Evolutionary conservation across 2,329 filamentous ascomycete species (phyloP).

Genomic region (Fusarium phyllophilum): DNA sequence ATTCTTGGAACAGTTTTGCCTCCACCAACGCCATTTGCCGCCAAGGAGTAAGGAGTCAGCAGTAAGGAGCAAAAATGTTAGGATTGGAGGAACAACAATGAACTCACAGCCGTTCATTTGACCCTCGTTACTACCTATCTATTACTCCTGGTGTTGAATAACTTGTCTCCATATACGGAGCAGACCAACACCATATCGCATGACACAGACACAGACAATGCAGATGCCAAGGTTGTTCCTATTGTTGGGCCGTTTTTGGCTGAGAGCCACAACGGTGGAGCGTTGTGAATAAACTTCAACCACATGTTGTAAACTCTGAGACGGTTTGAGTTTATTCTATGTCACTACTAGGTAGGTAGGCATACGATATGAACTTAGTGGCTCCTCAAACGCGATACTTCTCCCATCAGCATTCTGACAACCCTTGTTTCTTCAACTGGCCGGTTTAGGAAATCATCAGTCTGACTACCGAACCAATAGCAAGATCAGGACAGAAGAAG

Average conservation of each 20-base stretch:
- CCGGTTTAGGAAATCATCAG: background rate
- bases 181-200: background rate
- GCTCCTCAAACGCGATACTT: background rate
- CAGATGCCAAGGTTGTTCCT: background rate
- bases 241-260: background rate
- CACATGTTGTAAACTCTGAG: background rate
- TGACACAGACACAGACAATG: background rate
- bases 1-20: background rate
- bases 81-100: background rate
- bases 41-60: background rate
- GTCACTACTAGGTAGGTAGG: no score
- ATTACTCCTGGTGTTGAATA: background rate
- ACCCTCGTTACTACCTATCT: background rate
- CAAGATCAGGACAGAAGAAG: background rate
- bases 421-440: background rate
- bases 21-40: background rate
- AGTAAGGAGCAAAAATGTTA: background rate
- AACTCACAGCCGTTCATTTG: background rate
- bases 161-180: background rate
- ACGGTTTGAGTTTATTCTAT: background rate
- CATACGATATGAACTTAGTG: background rate
- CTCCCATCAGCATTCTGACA: background rate
- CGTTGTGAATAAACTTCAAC: background rate
- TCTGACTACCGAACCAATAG: background rate
- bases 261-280: background rate